These are phyloP conservation scores for Theileria annulata DNA, from an alignment of 169 alveolate species.

Conservation along the genomic window DNA sequence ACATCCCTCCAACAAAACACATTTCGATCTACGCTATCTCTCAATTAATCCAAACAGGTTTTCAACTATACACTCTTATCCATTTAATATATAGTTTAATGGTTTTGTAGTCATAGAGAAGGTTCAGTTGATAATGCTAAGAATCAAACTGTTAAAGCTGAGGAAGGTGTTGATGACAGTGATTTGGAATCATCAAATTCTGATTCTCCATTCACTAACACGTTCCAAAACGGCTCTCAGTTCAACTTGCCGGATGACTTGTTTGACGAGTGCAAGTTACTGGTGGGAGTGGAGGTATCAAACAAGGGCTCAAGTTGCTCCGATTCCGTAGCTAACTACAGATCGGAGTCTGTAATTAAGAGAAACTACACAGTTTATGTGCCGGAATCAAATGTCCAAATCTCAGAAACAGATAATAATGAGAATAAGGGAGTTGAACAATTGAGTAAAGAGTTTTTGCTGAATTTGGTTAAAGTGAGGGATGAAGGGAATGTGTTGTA, in stretches of 20 bases:
- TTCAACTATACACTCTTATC: not conserved
- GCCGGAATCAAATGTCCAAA: not conserved
- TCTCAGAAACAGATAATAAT: not conserved
- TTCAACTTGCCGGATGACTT: slow-evolving; percentile 21
- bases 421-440: not conserved
- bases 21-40: slow-evolving; percentile 30
- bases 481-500: slow-evolving; percentile 15
- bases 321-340: slow-evolving; percentile 29
- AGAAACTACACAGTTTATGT: slow-evolving; percentile 4
- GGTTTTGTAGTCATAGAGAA: not conserved
- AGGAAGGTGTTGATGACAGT: slow-evolving; percentile 5
- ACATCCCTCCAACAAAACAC: slow-evolving; percentile 34
- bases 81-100: not conserved
- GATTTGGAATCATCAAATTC: slow-evolving; percentile 7
- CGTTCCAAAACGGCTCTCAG: not conserved
- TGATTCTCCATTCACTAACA: not conserved
- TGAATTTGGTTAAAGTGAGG: slow-evolving; percentile 8
- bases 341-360: slow-evolving; percentile 30
- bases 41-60: slow-evolving; percentile 4
- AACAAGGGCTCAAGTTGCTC: not conserved
- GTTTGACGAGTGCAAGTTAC: slow-evolving; percentile 25
- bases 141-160: not conserved
- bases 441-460: not conserved
- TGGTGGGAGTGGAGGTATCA: slow-evolving; percentile 1
- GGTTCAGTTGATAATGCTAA: not conserved